phyloP scores from a whole-genome alignment of 208 protist genomes.

The Acanthamoeba culbertsoni region DNA sequence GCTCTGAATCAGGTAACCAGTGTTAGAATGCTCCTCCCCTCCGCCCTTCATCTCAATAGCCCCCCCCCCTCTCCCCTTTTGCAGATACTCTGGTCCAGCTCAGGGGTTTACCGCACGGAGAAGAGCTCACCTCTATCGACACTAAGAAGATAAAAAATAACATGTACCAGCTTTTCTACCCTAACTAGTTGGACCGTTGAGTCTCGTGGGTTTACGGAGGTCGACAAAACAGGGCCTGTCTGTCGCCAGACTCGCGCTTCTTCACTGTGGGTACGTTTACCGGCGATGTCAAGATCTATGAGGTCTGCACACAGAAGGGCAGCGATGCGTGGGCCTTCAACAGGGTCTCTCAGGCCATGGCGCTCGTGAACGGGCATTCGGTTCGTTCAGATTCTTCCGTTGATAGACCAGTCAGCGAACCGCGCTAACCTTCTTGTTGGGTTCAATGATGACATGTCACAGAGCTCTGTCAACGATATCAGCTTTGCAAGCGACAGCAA shows the following conservation, averaged over 20 bases:
- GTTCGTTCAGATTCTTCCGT: background rate
- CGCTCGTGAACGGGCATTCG: background rate
- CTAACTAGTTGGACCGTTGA: too few species aligned
- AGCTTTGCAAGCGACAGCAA: background rate
- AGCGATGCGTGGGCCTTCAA: background rate
- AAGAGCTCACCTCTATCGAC: background rate
- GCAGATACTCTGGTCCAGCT: background rate
- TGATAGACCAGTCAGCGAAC: background rate
- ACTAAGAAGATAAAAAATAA: background rate
- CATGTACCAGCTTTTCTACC: background rate
- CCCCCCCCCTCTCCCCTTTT: too few species aligned
- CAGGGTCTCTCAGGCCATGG: background rate
- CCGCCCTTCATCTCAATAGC: too few species aligned
- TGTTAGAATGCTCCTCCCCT: too few species aligned
- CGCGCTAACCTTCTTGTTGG: too few species aligned
- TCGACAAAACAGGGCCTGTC: background rate
- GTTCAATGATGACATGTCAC: background rate
- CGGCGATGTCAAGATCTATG: background rate
- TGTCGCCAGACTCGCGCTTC: background rate
- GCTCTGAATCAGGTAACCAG: background rate
- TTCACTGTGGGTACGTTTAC: background rate
- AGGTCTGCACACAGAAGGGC: background rate
- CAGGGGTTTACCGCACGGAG: background rate
- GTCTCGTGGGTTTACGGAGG: background rate
- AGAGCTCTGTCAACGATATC: background rate